These are phyloP conservation scores for Yarrowia alimentaria DNA, from an alignment of 805 yeast genomes.

Conservation along the genomic window DNA sequence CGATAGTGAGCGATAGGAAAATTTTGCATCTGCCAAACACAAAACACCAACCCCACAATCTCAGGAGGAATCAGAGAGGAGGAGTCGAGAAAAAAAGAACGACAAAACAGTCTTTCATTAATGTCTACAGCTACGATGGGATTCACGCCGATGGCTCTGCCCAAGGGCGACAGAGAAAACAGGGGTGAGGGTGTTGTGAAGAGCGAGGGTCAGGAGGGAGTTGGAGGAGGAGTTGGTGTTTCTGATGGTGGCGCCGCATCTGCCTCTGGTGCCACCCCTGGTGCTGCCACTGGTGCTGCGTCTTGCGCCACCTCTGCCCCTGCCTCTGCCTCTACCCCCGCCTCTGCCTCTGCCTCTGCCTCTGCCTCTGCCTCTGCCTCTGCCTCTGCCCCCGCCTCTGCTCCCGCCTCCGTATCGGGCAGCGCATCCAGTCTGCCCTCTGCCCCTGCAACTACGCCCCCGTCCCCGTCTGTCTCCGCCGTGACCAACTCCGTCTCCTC, in stretches of 20 bases:
- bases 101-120: background rate
- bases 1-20: conserved; percentile 28
- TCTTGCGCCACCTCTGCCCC: background rate
- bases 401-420: background rate
- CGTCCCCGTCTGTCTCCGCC: background rate
- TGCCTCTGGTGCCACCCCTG: background rate
- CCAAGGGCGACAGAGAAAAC: background rate
- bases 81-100: conserved; percentile 3
- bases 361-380: background rate
- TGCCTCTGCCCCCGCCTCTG: background rate
- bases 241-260: background rate
- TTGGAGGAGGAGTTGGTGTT: background rate
- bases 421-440: background rate
- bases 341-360: background rate
- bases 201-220: too few relatives aligned
- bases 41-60: conserved; percentile 17
- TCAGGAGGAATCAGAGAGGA: background rate
- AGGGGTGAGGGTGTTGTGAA: background rate
- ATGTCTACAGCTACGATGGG: conserved; percentile 26
- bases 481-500: background rate
- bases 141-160: conserved; percentile 15
- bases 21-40: conserved; percentile 26
- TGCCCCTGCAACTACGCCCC: background rate
- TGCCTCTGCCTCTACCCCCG: background rate
- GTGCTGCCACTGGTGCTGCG: background rate